phyloP scores from a whole-genome alignment of 257 asterid genomes.

The Ophiorrhiza pumila region DNA sequence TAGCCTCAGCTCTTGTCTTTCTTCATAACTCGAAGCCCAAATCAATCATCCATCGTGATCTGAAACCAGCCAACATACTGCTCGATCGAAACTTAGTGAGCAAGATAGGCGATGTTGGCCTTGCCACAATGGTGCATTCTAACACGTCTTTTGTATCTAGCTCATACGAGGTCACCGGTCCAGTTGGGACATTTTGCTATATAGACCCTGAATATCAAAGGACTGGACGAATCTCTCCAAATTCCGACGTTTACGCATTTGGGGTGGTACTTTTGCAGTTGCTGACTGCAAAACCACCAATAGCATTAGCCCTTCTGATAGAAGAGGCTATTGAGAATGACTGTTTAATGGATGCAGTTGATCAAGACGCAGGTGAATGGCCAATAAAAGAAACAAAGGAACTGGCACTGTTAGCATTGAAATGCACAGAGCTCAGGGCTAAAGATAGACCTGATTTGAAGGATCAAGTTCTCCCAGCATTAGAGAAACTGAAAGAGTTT shows the following conservation, averaged over 20 bases:
- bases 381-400: conserved; percentile 60
- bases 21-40: conserved; percentile 73
- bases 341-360: conserved; percentile 40
- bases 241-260: conserved; percentile 72
- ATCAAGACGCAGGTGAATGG: conserved; percentile 65
- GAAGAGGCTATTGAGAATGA: conserved; percentile 55
- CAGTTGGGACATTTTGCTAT: conserved; percentile 73
- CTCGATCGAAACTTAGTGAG: conserved; percentile 74
- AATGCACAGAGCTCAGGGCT: conserved; percentile 64
- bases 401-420: conserved; percentile 55
- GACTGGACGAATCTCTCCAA: conserved; percentile 60
- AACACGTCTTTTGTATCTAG: conserved; percentile 33
- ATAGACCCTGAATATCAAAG: conserved; percentile 94
- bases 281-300: conserved; percentile 73
- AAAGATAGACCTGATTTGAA: conserved; percentile 64
- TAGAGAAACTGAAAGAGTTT: conserved; percentile 56
- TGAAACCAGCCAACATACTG: conserved; percentile 86
- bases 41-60: conserved; percentile 78
- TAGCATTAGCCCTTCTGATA: conserved; percentile 51
- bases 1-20: conserved; percentile 80
- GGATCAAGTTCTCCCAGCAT: conserved; percentile 49
- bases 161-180: conserved; percentile 39
- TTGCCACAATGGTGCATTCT: conserved; percentile 48
- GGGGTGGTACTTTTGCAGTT: conserved; percentile 76
- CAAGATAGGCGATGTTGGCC: conserved; percentile 88